These are phyloP conservation scores for Exophiala phaeomuriformis DNA, from an alignment of 2,329 filamentous ascomycete genomes.

Conservation along the genomic window DNA sequence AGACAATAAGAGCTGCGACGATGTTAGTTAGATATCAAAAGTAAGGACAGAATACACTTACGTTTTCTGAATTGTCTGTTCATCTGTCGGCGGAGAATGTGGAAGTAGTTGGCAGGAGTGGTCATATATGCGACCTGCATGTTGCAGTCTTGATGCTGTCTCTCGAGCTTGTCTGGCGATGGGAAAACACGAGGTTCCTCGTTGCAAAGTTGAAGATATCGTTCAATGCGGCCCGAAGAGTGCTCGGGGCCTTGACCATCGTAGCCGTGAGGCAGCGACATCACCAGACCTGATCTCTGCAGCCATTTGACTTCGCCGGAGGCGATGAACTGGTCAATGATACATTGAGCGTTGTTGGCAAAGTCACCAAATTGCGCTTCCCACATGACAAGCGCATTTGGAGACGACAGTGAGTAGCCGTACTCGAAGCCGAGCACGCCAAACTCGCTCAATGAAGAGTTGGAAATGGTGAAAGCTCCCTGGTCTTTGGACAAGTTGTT, in stretches of 20 bases:
- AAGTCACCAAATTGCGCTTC: conserved; percentile 99
- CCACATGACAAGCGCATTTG: conserved; percentile 97
- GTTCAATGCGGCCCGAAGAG: conserved; percentile 93
- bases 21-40: conserved; percentile 15
- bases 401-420: conserved; percentile 93
- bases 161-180: conserved; percentile 75
- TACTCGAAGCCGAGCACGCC: conserved; percentile 92
- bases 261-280: conserved; percentile 95
- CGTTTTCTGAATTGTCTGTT: conserved; percentile 99
- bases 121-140: conserved; percentile 98
- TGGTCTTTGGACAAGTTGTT: conserved; percentile 85
- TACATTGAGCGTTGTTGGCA: conserved; percentile 97
- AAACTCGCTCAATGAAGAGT: conserved; percentile 77
- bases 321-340: conserved; percentile 97
- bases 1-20: conserved; percentile 71
- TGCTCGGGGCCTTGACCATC: conserved; percentile 98
- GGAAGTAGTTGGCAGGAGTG: conserved; percentile 92
- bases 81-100: conserved; percentile 93
- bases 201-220: conserved; percentile 94
- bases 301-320: conserved; percentile 98
- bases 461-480: conserved; percentile 91
- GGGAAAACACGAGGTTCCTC: conserved; percentile 95
- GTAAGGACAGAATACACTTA: conserved; percentile 47
- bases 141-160: conserved; percentile 99
- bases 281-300: conserved; percentile 90